A percentile compares a stretch with the other conserved stretches of the same genome.
phyloP scores from a whole-genome alignment of 129 eudicot genomes.

The Escallonia herrerae region DNA sequence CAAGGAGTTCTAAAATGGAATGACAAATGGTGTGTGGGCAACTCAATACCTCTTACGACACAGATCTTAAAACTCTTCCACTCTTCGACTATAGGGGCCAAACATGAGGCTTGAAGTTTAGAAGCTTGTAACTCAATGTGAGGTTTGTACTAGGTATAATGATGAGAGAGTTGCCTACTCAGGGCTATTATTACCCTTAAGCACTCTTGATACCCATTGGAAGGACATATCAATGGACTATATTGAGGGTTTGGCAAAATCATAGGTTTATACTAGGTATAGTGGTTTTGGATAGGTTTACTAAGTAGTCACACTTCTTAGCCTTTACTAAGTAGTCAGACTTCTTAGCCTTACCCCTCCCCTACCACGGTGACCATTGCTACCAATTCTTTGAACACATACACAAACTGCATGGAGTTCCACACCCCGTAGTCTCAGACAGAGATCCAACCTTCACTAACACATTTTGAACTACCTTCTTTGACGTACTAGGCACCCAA shows the following conservation, averaged over 20 bases:
- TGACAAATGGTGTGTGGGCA: too few species aligned
- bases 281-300: slow-evolving; percentile 11
- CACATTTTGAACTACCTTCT: not conserved
- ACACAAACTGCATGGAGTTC: slow-evolving; percentile 10
- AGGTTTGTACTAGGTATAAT: not conserved
- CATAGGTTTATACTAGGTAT: not conserved
- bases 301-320: slow-evolving; percentile 12
- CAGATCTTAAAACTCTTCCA: too few species aligned
- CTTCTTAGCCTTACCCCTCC: slow-evolving; percentile 1
- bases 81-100: not conserved
- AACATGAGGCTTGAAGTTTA: not conserved
- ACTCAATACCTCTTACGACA: too few species aligned
- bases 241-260: not conserved
- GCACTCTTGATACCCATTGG: not conserved
- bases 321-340: slow-evolving; percentile 3
- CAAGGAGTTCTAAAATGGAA: too few species aligned
- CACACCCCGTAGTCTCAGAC: not conserved
- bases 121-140: not conserved
- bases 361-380: slow-evolving; percentile 1
- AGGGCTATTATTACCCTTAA: slow-evolving; percentile 1
- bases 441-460: slow-evolving; percentile 6
- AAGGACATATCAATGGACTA: not conserved
- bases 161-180: not conserved
- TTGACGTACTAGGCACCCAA: too few species aligned
- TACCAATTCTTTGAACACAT: not conserved